A percentile compares a stretch with the other conserved stretches of the same genome.
Conservation (phyloP, 2,329 filamentous ascomycete species). For the Botryotinia narcissicola region DNA sequence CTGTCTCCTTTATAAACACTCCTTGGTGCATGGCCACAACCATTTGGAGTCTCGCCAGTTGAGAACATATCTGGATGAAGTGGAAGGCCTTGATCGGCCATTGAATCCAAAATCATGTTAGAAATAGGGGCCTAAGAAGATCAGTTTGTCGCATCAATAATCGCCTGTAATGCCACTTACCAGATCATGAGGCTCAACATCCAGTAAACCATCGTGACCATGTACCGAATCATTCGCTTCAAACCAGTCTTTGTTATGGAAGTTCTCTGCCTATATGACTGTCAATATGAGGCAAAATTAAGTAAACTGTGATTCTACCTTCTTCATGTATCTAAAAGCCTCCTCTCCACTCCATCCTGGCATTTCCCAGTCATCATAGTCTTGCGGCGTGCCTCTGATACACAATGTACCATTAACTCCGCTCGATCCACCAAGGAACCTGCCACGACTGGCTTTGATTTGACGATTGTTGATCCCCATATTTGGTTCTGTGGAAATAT, state of each 20-base stretch:
- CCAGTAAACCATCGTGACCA: constrained; percentile 51
- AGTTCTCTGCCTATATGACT: constrained; percentile 50
- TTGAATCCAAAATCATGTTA: constrained; percentile 52
- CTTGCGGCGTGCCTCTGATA: constrained; percentile 48
- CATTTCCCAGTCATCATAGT: constrained; percentile 55
- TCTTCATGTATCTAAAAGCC: constrained; percentile 55
- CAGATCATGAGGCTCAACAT: constrained; percentile 56
- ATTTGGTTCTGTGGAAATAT: constrained; percentile 45
- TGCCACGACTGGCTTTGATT: constrained; percentile 49
- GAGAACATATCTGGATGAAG: constrained; percentile 60
- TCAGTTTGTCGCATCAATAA: not conserved
- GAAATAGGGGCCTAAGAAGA: constrained; percentile 48
- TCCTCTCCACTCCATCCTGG: constrained; percentile 57
- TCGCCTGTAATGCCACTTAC: constrained; percentile 35
- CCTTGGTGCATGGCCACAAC: constrained; percentile 54
- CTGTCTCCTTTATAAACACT: constrained; percentile 53
- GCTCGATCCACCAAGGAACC: constrained; percentile 50
- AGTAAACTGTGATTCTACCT: constrained; percentile 39
- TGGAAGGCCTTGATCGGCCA: constrained; percentile 52
- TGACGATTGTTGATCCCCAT: constrained; percentile 43
- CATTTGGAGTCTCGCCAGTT: constrained; percentile 50
- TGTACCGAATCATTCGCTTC: constrained; percentile 48
- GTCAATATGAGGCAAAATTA: not conserved
- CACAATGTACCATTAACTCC: constrained; percentile 51
- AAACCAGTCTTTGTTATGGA: constrained; percentile 58